These are phyloP conservation scores for Trifolium repens DNA, from an alignment of 306 rosid genomes.

Conservation along the genomic window DNA sequence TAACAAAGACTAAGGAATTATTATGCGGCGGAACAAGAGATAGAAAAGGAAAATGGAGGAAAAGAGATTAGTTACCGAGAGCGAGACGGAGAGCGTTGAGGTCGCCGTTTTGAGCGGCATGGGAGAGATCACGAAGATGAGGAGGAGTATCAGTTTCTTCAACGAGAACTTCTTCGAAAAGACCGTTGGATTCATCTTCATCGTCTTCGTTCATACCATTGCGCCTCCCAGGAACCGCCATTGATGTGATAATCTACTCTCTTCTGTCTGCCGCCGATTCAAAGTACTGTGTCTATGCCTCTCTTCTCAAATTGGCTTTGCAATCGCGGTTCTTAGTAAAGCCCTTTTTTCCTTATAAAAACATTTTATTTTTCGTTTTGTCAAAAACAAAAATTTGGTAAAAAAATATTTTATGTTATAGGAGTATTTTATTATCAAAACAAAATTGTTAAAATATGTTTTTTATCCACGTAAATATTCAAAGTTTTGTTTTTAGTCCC, in stretches of 20 bases:
- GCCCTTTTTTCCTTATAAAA: too few species aligned
- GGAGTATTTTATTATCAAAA: too few species aligned
- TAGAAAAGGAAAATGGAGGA: neutral
- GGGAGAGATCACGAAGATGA: slow-evolving; percentile 74
- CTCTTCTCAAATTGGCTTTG: too few species aligned
- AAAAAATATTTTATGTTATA: too few species aligned
- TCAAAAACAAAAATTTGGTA: too few species aligned
- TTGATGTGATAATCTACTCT: slow-evolving; percentile 1
- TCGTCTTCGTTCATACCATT: slow-evolving; percentile 66
- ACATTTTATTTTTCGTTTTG: too few species aligned
- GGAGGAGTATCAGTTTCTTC: slow-evolving; percentile 61
- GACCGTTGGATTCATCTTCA: slow-evolving; percentile 70
- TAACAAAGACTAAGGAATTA: neutral
- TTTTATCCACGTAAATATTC: too few species aligned
- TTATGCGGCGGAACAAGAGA: neutral
- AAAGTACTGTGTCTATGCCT: too few species aligned
- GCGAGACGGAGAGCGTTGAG: slow-evolving; percentile 66
- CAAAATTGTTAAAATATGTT: too few species aligned
- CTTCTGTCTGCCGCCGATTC: slow-evolving; percentile 18
- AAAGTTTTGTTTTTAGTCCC: too few species aligned
- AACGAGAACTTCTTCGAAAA: slow-evolving; percentile 66
- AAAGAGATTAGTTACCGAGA: slow-evolving; percentile 53
- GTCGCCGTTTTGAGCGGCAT: slow-evolving; percentile 71
- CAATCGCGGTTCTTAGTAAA: too few species aligned
- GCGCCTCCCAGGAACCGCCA: slow-evolving; percentile 92